Percentiles rank a stretch among this genome's conserved stretches.
phyloP scores from a whole-genome alignment of 495 filamentous ascomycete genomes.

The Terfezia claveryi region DNA sequence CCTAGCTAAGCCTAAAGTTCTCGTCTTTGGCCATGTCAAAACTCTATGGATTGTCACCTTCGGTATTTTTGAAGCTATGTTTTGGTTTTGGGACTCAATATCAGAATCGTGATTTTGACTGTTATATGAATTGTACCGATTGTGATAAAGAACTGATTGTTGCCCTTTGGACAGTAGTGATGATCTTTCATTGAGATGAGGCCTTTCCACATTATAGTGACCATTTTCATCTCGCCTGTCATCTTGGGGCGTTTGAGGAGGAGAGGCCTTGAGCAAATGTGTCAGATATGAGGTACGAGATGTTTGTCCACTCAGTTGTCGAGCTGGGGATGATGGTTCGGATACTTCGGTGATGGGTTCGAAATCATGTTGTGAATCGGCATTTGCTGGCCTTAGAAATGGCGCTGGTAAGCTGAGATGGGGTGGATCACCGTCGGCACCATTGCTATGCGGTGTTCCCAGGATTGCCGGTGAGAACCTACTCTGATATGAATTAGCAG shows the following conservation, averaged over 20 bases:
- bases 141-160: background rate
- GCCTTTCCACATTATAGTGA: background rate
- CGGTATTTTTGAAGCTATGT: no score
- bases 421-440: background rate
- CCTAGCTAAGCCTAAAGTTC: constrained; percentile 10
- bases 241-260: background rate
- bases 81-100: no score
- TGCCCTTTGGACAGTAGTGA: background rate
- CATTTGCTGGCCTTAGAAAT: background rate
- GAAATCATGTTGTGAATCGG: background rate
- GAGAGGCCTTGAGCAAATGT: background rate
- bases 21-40: constrained; percentile 13
- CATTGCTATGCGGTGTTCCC: background rate
- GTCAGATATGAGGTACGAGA: background rate
- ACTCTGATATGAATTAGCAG: background rate
- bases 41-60: background rate
- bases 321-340: background rate
- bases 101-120: background rate
- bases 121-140: background rate
- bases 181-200: background rate
- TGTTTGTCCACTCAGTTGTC: background rate
- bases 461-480: background rate
- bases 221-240: no score
- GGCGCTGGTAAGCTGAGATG: background rate
- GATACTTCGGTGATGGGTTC: background rate